Evolutionary conservation across 2,329 filamentous ascomycete genomes (phyloP).

Genomic region (Clarireedia paspali): DNA sequence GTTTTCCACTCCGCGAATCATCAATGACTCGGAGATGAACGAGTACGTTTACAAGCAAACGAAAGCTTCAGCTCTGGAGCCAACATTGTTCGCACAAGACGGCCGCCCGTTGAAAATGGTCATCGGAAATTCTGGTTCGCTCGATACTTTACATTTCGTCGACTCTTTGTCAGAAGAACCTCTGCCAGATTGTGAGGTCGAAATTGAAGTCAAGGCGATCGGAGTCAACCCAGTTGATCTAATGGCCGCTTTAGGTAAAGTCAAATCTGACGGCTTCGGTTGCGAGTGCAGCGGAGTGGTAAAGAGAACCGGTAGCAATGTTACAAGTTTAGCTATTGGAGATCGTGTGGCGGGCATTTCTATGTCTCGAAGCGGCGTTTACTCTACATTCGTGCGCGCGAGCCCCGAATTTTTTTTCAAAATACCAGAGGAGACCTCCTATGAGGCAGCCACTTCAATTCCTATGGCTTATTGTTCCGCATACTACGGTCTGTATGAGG

Average conservation of each 20-base stretch:
- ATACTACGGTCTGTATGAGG: constrained; percentile 21
- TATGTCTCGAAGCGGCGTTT: constrained; percentile 14
- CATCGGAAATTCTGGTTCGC: constrained; percentile 19
- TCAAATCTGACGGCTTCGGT: constrained; percentile 27
- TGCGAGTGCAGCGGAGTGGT: constrained; percentile 32
- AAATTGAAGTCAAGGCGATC: constrained; percentile 27
- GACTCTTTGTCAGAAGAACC: constrained; percentile 12
- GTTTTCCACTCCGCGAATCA: constrained; percentile 3
- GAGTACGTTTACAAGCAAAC: constrained; percentile 13
- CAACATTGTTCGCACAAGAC: constrained; percentile 1
- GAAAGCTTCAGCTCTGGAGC: constrained; percentile 2
- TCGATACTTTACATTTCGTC: constrained; percentile 26
- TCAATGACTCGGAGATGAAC: constrained; percentile 18
- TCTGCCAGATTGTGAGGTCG: constrained; percentile 19
- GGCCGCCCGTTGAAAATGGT: constrained; percentile 19
- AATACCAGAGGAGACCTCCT: constrained; percentile 16
- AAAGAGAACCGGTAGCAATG: constrained; percentile 25
- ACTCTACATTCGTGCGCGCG: constrained; percentile 20
- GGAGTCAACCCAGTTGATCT: constrained; percentile 28
- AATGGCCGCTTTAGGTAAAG: constrained; percentile 27
- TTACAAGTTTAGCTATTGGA: constrained; percentile 21
- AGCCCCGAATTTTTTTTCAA: constrained; percentile 17
- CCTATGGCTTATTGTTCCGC: constrained; percentile 24
- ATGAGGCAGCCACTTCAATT: constrained; percentile 21
- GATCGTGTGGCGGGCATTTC: constrained; percentile 27